phyloP scores from a whole-genome alignment of 495 filamentous ascomycete species.

The Astrothelium subdiscretum region DNA sequence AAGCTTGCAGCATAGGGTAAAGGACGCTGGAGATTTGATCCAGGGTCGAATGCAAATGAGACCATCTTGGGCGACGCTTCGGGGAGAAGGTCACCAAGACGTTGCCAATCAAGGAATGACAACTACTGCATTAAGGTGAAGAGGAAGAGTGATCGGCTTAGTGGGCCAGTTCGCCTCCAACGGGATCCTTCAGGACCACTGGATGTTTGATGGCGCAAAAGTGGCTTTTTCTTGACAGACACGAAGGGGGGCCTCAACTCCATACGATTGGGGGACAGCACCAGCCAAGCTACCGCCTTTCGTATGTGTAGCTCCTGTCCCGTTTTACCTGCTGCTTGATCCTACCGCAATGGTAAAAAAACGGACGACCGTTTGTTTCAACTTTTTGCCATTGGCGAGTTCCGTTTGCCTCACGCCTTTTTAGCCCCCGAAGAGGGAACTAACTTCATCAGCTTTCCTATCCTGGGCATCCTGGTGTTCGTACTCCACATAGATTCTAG shows the following conservation, averaged over 20 bases:
- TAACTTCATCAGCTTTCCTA: not conserved
- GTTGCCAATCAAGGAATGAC: not conserved
- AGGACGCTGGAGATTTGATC: not conserved
- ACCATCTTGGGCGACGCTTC: not conserved
- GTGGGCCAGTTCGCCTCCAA: not conserved
- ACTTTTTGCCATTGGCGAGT: not conserved
- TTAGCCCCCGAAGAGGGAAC: not conserved
- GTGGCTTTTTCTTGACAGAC: not conserved
- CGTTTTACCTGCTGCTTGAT: not conserved
- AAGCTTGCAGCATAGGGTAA: not conserved
- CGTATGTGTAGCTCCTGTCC: not conserved
- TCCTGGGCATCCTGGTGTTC: not conserved
- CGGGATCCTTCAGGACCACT: not conserved
- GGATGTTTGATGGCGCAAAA: constrained; percentile 1
- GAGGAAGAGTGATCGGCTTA: not conserved
- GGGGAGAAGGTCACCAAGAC: not conserved
- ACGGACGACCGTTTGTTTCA: not conserved
- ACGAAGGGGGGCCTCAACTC: not conserved
- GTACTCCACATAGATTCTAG: not conserved
- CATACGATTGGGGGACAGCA: not conserved
- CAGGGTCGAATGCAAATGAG: not conserved
- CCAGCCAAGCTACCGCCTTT: not conserved
- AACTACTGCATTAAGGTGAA: not conserved
- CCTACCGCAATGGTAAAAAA: not conserved
- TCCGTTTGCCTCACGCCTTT: not conserved